These are phyloP conservation scores for Mycena epipterygia DNA, from an alignment of 768 basidiomycete species.

Conservation along the genomic window DNA sequence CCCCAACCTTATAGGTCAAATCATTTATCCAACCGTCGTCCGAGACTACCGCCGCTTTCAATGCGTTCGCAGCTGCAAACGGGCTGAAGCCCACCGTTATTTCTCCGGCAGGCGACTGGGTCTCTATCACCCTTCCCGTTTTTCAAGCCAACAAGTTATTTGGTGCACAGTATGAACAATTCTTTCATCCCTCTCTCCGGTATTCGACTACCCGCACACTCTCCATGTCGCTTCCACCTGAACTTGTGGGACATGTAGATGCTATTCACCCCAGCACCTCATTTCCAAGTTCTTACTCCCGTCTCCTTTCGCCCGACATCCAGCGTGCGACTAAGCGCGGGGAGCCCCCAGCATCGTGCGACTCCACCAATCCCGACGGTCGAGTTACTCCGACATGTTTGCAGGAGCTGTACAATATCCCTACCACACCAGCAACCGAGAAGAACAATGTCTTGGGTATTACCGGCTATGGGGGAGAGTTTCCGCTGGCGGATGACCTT, in stretches of 20 bases:
- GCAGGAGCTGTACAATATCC: conserved; percentile 22
- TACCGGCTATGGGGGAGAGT: conserved; percentile 11
- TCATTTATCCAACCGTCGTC: background rate
- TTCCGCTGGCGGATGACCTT: background rate
- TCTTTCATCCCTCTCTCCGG: background rate
- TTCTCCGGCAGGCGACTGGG: conserved; percentile 13
- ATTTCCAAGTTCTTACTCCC: background rate
- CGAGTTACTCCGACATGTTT: conserved; percentile 19
- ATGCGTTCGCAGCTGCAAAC: conserved; percentile 19
- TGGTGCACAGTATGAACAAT: conserved; percentile 2
- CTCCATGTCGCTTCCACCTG: conserved; percentile 5
- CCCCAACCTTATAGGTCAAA: conserved; percentile 2
- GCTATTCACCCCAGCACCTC: conserved; percentile 4
- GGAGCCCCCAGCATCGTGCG: conserved; percentile 16
- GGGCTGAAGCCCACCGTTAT: conserved; percentile 14
- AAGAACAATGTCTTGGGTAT: conserved; percentile 5
- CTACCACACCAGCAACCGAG: conserved; percentile 14
- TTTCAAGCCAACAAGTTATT: conserved; percentile 16
- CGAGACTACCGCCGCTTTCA: conserved; percentile 1
- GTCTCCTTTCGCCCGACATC: conserved; percentile 1
- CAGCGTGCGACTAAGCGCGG: conserved; percentile 7
- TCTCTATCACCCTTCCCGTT: background rate
- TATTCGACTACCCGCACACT: conserved; percentile 6
- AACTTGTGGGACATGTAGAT: conserved; percentile 15
- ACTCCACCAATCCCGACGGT: conserved; percentile 1